Percentiles rank a stretch among this genome's conserved stretches.
phyloP scores from a whole-genome alignment of 768 basidiomycete genomes.

The Boletus edulis region DNA sequence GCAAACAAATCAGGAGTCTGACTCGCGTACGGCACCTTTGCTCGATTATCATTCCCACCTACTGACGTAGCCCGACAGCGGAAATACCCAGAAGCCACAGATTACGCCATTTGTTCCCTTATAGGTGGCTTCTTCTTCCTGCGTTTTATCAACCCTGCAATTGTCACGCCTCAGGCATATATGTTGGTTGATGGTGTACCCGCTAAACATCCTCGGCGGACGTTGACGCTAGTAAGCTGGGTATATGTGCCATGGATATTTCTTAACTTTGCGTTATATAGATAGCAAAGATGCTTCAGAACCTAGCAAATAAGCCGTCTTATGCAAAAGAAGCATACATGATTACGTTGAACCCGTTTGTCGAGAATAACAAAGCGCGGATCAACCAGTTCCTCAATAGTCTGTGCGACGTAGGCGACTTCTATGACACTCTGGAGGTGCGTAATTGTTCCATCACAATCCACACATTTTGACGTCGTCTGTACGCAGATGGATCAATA shows the following conservation, averaged over 20 bases:
- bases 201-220: conserved; percentile 95
- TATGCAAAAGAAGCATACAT: conserved; percentile 98
- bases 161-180: conserved; percentile 98
- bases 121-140: conserved; percentile 99
- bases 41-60: not conserved
- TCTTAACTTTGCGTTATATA: conserved; percentile 29
- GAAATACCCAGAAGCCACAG: conserved; percentile 98
- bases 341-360: conserved; percentile 97
- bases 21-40: conserved; percentile 65
- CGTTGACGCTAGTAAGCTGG: conserved; percentile 73
- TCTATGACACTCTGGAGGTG: conserved; percentile 98
- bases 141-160: conserved; percentile 98
- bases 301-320: conserved; percentile 97
- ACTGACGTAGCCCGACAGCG: conserved; percentile 50
- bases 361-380: conserved; percentile 96
- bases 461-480: not conserved
- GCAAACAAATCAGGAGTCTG: conserved; percentile 97
- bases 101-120: conserved; percentile 96
- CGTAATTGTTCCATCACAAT: conserved; percentile 14
- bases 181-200: conserved; percentile 99
- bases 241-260: not conserved
- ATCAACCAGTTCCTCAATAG: conserved; percentile 98
- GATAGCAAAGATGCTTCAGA: conserved; percentile 99
- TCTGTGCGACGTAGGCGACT: conserved; percentile 97
- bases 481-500: conserved; percentile 94